phyloP scores from a whole-genome alignment of 2,329 filamentous ascomycete species.

The Colletotrichum coccodes region DNA sequence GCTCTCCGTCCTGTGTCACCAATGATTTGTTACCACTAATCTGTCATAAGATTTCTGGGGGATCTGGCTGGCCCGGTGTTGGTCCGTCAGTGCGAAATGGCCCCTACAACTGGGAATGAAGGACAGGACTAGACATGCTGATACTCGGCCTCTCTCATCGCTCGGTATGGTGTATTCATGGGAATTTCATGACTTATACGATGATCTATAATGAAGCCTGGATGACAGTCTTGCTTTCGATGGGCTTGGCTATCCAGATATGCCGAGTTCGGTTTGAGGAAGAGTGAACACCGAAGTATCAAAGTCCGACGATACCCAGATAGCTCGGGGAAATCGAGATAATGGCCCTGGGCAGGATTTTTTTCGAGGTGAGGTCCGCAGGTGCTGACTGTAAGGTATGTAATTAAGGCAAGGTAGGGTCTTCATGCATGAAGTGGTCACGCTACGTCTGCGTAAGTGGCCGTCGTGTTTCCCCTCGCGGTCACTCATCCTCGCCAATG shows the following conservation, averaged over 20 bases:
- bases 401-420: slow-evolving; percentile 19
- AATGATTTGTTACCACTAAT: slow-evolving; percentile 4
- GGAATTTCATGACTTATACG: background rate
- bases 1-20: background rate
- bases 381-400: background rate
- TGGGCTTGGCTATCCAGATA: background rate
- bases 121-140: background rate
- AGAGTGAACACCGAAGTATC: background rate
- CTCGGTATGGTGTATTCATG: background rate
- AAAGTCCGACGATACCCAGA: background rate
- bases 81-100: background rate
- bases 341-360: background rate
- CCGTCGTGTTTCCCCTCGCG: background rate
- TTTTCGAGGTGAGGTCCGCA: background rate
- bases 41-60: slow-evolving; percentile 1
- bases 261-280: background rate
- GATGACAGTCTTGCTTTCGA: background rate
- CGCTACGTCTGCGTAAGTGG: slow-evolving; percentile 8
- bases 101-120: slow-evolving; percentile 9
- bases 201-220: background rate
- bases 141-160: background rate
- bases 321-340: background rate
- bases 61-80: background rate
- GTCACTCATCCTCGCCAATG: background rate
- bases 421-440: slow-evolving; percentile 18